These are phyloP conservation scores for Arxiozyma slooffiae DNA, from an alignment of 1,139 yeast species.

Conservation along the genomic window DNA sequence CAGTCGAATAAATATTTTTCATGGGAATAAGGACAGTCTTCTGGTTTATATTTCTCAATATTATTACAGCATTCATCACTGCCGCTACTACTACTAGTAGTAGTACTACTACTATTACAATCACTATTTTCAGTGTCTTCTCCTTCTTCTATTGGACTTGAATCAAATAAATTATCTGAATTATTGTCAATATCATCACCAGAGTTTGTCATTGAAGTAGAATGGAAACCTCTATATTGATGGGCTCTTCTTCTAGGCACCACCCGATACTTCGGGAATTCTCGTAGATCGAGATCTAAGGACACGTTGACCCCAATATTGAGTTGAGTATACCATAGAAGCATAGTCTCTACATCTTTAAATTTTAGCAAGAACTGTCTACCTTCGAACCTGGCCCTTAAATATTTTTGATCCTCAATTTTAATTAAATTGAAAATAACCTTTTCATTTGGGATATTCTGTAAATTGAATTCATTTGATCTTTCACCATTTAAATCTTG, in stretches of 20 bases:
- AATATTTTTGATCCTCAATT: background rate
- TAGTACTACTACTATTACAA: constrained; percentile 3
- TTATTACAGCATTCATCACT: too few species aligned
- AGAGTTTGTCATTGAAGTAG: background rate
- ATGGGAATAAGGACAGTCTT: constrained; percentile 34
- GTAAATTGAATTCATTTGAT: background rate
- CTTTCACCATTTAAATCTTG: constrained; percentile 6
- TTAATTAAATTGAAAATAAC: background rate
- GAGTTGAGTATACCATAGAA: constrained; percentile 54
- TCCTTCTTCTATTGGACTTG: constrained; percentile 4
- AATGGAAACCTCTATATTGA: constrained; percentile 1
- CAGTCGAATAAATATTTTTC: constrained; percentile 43
- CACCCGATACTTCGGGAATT: constrained; percentile 56
- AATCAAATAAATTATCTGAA: constrained; percentile 3
- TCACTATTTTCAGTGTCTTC: constrained; percentile 1
- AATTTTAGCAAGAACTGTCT: constrained; percentile 58
- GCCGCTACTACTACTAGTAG: too few species aligned
- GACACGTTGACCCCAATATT: constrained; percentile 55
- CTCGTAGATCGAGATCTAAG: constrained; percentile 49
- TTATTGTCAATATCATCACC: background rate
- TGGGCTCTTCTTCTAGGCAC: constrained; percentile 54
- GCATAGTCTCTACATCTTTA: constrained; percentile 44
- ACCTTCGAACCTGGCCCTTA: constrained; percentile 54
- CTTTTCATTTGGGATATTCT: constrained; percentile 1
- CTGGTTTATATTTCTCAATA: constrained; percentile 42